Base-by-base conservation (phyloP, 805 yeast genomes). In the Saccharomyces mikatae region DNA sequence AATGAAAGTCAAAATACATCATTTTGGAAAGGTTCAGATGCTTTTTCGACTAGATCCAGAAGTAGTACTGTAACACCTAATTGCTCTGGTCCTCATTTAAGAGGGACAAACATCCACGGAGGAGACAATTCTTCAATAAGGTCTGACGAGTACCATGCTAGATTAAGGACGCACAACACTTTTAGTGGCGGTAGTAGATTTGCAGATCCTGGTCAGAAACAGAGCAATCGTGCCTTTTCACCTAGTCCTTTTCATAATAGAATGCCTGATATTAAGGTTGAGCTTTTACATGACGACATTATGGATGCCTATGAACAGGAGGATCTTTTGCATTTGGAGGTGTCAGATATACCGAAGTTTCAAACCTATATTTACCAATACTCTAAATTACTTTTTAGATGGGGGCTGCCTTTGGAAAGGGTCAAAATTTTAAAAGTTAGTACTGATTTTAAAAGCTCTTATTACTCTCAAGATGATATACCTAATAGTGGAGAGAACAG, bases 341-440 rank as follows among this genome's bases (percentile, higher is more conserved):
- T 61, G 28, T 52, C 54, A 44, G 67, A 67, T 49, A 59, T 63
- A 17, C 41, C 46, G 1, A 66, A 61, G 65, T 74, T 62, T 48
- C 58, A 65, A 41, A 58, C 59, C 0, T 75, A 74, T 79, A 81
- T 96, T 44, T 76, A 79, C 22, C 85, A 83, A 60, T 91, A 92
- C 67, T 90, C 97, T 0, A 80, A 84, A 21, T 76, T 91, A 64
- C 73, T 91, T 13, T 87, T 80, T 62, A 69, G 79, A 32, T 92
- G 97, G 97, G 95, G 94, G 0, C 74, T 90, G 21, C 87, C 90
- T 0, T 78, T 87, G n/a, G 81, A 84, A 58, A 71, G 96, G 47
- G 82, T 88, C 29, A 91, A 91, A 62, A 79, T 91, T 10, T 67
- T 89, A 54, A 89, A 91, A 69, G 54, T 64, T 3, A 57, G 59